Evolutionary conservation across 805 yeast genomes (phyloP), one percentile per base, ranked within the genome.

Genomic region (Yarrowia divulgata): DNA sequence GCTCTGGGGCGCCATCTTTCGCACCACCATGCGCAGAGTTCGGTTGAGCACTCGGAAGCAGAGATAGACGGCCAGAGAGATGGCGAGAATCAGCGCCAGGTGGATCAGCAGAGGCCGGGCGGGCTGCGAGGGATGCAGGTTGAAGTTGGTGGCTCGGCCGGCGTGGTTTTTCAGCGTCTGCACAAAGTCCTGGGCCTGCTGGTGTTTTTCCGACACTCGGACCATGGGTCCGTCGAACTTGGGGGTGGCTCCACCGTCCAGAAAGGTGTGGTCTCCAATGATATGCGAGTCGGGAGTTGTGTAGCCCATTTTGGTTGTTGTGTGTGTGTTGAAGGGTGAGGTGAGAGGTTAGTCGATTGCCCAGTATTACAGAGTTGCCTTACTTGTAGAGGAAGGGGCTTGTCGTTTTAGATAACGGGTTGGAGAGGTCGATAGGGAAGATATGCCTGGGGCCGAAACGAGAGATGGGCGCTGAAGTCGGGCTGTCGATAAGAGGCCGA

Each of bases 61-160:
- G 29, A 63, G 43, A 48, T 49, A 63, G 48, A 63, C 39, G 57
- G 68, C 57, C 35, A 63, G 55, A 2, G 68, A 48, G n/a, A 63
- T 63, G 57, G 68, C 68, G 35, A 63, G 39, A 9, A 63, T 48
- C 13, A 63, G 55, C 0, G 57, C 57, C 68, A 63, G 57, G 39
- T 63, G 68, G 39, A 48, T 48, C 12, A 63, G 19, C 32, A 63
- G 37, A 7, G 68, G 68, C 37, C 57, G 19, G 23, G 57, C 55
- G 37, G 68, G 68, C 57, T 63, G 68, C n/a, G 68, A 63, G 10
- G 68, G 48, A 48, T 49, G 57, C 29, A 48, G 48, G 57, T 63
- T 63, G 68, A 63, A 63, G 55, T 63, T 37, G n/a, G 66, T 60
- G 52, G 66, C 66, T 34, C 52, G 52, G 7, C 66, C 66, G 42